Evolutionary conservation across 495 filamentous ascomycete species (phyloP), one percentile per base, ranked within the genome.

Genomic region (Neurospora sp.): DNA sequence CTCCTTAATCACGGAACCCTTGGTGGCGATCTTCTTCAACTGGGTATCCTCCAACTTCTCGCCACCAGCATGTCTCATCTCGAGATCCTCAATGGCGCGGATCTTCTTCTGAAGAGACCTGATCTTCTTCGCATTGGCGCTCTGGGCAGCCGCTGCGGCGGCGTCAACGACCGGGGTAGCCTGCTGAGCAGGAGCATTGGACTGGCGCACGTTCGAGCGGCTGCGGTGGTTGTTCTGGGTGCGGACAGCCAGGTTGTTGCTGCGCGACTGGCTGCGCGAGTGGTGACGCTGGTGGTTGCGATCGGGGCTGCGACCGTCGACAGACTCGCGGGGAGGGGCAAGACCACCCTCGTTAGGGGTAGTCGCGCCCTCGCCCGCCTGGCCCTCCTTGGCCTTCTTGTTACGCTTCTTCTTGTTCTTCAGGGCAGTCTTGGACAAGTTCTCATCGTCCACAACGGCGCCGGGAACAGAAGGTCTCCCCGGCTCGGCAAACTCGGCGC

Each of bases 321-420:
- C 79, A 74, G 79, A 73, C 69, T 83, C 80, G 70, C 79, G 77
- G 76, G 80, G 45, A 10, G 84, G 83, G 35, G 84, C 83, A 16
- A 84, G 77, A 22, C 83, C 81, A 61, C 78, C 80, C 12, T 78
- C 76, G 37, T 70, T 61, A 37, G 75, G 78, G 3, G 68, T 74
- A 42, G 68, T 72, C n/a, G 73, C 76, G 69, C 78, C 82, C 40
- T 76, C 80, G 72, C 40, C 80, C 70, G 74, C 80, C 74, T 82
- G 92, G 7, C 86, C 87, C 38, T 94, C 93, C 80, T 94, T 96
- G 38, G 89, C 89, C 82, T 98, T 98, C 86, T 96, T 97, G 70
- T 94, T 94, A 42, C 95, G 88, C 88, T 99, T 99, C 88, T 98
- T 98, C 89, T 98, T 98, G 84, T 98, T 99, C 85, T 98, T 97